These are phyloP conservation scores for Leishmania major DNA, from an alignment of 208 protist genomes.

Conservation along the genomic window DNA sequence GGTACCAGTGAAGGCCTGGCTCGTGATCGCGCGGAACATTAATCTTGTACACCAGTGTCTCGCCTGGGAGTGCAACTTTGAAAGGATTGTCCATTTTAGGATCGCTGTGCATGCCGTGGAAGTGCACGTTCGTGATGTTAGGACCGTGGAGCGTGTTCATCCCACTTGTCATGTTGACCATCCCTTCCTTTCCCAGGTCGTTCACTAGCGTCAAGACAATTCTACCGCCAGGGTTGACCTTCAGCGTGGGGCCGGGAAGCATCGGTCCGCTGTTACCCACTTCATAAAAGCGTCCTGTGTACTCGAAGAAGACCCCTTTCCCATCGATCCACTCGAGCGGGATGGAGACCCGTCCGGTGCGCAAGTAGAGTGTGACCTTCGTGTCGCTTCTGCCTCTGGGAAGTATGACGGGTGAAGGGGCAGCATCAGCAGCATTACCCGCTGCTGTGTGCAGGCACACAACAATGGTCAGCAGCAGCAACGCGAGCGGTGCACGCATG, in stretches of 20 bases:
- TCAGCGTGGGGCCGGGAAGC: constrained; percentile 71
- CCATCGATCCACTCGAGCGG: constrained; percentile 39
- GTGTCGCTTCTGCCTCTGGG: constrained; percentile 48
- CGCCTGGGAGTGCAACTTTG: constrained; percentile 41
- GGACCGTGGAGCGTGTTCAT: constrained; percentile 71
- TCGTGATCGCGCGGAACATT: constrained; percentile 66
- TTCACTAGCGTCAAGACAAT: constrained; percentile 69
- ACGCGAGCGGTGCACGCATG: neutral
- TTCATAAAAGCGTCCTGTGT: constrained; percentile 73
- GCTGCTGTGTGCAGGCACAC: constrained; percentile 11
- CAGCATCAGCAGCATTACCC: constrained; percentile 22
- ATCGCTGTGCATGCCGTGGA: constrained; percentile 83
- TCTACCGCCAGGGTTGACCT: constrained; percentile 66
- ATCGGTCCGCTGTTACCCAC: constrained; percentile 36
- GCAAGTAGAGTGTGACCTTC: constrained; percentile 50
- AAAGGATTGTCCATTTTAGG: constrained; percentile 75
- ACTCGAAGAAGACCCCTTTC: constrained; percentile 56
- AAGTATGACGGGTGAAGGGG: constrained; percentile 29
- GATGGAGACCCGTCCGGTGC: constrained; percentile 40
- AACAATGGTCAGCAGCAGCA: constrained; percentile 8
- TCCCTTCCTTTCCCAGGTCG: constrained; percentile 43
- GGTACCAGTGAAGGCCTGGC: constrained; percentile 87
- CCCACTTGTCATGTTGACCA: constrained; percentile 13
- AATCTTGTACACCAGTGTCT: constrained; percentile 69
- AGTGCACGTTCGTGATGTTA: constrained; percentile 87